phyloP scores from a whole-genome alignment of 129 eudicot genomes.

The Flaveria ramosissima region DNA sequence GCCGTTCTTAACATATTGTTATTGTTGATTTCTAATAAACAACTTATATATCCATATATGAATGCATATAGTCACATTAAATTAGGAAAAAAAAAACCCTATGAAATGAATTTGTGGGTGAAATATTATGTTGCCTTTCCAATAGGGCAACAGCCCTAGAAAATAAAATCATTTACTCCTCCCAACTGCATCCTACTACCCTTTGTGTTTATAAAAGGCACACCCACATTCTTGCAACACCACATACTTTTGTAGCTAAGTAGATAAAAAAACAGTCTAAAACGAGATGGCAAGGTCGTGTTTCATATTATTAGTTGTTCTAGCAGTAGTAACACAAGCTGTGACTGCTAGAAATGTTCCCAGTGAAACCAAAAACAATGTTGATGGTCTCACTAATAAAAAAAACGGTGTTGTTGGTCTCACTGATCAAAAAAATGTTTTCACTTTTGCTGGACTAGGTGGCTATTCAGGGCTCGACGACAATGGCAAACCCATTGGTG shows the following conservation, averaged over 20 bases:
- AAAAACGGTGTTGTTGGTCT: constrained; percentile 37
- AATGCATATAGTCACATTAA: too few species aligned
- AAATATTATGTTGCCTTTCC: constrained; percentile 20
- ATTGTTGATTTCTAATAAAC: too few species aligned
- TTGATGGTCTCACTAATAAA: constrained; percentile 35
- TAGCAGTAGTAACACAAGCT: constrained; percentile 31
- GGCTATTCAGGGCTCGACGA: constrained; percentile 37
- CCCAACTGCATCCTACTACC: constrained; percentile 32
- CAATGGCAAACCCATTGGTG: constrained; percentile 45
- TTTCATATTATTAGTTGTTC: constrained; percentile 35
- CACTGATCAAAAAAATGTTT: constrained; percentile 46
- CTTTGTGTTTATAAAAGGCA: constrained; percentile 25
- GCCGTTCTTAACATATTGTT: too few species aligned
- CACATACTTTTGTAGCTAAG: background rate
- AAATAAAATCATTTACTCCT: constrained; percentile 34
- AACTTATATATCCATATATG: too few species aligned
- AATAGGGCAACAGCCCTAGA: constrained; percentile 21
- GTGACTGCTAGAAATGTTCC: constrained; percentile 43
- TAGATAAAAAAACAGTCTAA: background rate
- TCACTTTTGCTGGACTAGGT: constrained; percentile 44
- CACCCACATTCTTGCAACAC: constrained; percentile 28
- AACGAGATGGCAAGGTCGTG: constrained; percentile 38
- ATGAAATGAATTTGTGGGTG: constrained; percentile 19
- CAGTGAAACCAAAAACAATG: constrained; percentile 24
- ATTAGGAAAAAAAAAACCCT: background rate